phyloP scores from a whole-genome alignment of 2,329 filamentous ascomycete species.

The Aureobasidium sp. region DNA sequence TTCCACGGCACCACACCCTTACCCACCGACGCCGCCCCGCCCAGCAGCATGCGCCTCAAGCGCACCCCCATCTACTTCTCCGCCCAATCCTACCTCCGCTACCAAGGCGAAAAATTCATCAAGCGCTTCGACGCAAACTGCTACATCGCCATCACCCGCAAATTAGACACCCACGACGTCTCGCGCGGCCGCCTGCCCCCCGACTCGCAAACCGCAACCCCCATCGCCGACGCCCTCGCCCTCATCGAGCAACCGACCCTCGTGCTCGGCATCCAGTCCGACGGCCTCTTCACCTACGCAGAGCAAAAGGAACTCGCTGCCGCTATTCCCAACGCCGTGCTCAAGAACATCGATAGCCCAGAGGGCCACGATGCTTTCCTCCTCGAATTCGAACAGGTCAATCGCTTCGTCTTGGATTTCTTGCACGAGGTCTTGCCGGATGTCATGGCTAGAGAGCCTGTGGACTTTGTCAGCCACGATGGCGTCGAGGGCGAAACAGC shows the following conservation, averaged over 20 bases:
- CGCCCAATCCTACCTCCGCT: slow-evolving; percentile 92
- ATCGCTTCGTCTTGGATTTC: slow-evolving; percentile 75
- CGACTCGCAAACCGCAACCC: slow-evolving; percentile 32
- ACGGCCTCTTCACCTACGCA: slow-evolving; percentile 92
- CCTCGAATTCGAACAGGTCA: slow-evolving; percentile 95
- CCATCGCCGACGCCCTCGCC: slow-evolving; percentile 63
- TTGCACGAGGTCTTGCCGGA: slow-evolving; percentile 74
- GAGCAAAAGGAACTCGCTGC: slow-evolving; percentile 89
- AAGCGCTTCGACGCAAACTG: slow-evolving; percentile 97
- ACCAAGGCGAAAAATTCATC: slow-evolving; percentile 94
- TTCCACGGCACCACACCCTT: slow-evolving; percentile 35
- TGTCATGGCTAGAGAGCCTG: slow-evolving; percentile 59
- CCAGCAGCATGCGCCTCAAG: slow-evolving; percentile 27
- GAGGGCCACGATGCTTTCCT: slow-evolving; percentile 96
- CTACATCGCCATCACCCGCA: slow-evolving; percentile 97
- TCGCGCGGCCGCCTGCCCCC: slow-evolving; percentile 56
- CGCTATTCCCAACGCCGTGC: slow-evolving; percentile 64
- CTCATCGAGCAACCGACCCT: slow-evolving; percentile 82
- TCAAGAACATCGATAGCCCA: slow-evolving; percentile 84
- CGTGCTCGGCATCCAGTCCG: slow-evolving; percentile 88
- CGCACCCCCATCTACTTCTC: slow-evolving; percentile 75
- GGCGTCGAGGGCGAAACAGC: slow-evolving; percentile 45
- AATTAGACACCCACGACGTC: slow-evolving; percentile 94
- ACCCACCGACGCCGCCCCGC: slow-evolving; percentile 19
- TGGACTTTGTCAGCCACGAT: slow-evolving; percentile 25